phyloP scores from a whole-genome alignment of 768 basidiomycete genomes.

The Mycena olivaceomarginata region DNA sequence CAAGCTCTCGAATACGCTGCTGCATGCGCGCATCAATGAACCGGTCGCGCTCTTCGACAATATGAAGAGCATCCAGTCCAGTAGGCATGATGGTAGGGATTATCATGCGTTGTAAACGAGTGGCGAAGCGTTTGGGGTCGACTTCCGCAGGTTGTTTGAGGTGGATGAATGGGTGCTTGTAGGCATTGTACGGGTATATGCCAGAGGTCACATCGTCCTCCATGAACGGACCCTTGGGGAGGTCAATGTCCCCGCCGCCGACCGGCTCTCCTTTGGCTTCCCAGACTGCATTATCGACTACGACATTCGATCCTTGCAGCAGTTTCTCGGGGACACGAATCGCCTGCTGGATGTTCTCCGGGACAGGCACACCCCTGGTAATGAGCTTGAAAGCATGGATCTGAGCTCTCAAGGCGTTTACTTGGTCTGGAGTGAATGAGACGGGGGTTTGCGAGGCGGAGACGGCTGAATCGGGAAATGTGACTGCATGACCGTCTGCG shows the following conservation, averaged over 20 bases:
- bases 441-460: conserved; percentile 81
- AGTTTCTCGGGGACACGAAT: conserved; percentile 82
- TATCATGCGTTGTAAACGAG: conserved; percentile 86
- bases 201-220: conserved; percentile 88
- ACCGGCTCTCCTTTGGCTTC: conserved; percentile 63
- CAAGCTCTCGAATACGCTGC: conserved; percentile 93
- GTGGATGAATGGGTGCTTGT: conserved; percentile 88
- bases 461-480: conserved; percentile 61
- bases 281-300: conserved; percentile 87
- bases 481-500: conserved; percentile 58
- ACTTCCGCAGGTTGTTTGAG: conserved; percentile 79
- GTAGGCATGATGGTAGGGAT: conserved; percentile 93
- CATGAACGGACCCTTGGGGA: conserved; percentile 84
- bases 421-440: conserved; percentile 86
- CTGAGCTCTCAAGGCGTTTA: conserved; percentile 85
- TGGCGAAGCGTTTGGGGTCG: conserved; percentile 79
- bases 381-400: conserved; percentile 89
- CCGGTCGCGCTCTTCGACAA: conserved; percentile 93
- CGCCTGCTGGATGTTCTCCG: conserved; percentile 81
- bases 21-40: conserved; percentile 93
- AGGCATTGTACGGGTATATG: conserved; percentile 96
- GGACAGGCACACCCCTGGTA: conserved; percentile 78
- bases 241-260: conserved; percentile 71
- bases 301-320: conserved; percentile 75
- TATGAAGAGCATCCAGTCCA: conserved; percentile 94